Evolutionary conservation across 768 basidiomycete genomes (phyloP).

Genomic region (Cystobasidium onofrii): DNA sequence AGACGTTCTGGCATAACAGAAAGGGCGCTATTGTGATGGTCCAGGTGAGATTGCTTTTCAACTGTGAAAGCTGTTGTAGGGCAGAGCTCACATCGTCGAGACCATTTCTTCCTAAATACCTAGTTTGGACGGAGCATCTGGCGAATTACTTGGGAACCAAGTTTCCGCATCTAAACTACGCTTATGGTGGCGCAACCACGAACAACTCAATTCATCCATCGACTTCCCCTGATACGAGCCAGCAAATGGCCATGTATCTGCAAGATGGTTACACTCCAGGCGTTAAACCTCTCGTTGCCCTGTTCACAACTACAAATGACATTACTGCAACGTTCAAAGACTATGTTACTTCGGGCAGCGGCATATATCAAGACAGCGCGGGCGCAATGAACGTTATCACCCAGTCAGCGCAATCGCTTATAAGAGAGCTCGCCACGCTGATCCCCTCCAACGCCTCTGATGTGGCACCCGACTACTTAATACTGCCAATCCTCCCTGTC

Average conservation of each 20-base stretch:
- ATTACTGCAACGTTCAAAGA: neutral
- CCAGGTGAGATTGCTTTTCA: neutral
- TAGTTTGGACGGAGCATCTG: slow-evolving; percentile 12
- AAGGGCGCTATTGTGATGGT: slow-evolving; percentile 10
- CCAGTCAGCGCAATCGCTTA: slow-evolving; percentile 8
- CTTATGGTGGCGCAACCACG: neutral
- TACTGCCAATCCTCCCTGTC: slow-evolving; percentile 24
- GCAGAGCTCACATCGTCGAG: no score
- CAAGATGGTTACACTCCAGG: neutral
- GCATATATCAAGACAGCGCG: neutral
- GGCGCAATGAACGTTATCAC: neutral
- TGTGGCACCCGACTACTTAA: slow-evolving; percentile 17
- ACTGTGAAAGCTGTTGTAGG: no score
- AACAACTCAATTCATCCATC: neutral
- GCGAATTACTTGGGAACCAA: neutral
- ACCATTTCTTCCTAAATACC: neutral
- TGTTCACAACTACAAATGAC: slow-evolving; percentile 28
- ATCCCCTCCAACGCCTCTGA: neutral
- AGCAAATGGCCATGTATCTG: slow-evolving; percentile 16
- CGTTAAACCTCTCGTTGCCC: slow-evolving; percentile 2
- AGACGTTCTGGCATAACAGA: no score
- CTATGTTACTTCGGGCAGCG: neutral
- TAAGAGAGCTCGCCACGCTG: neutral
- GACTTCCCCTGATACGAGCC: neutral
- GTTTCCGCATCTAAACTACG: slow-evolving; percentile 15